Base-by-base conservation (phyloP, 2,329 filamentous ascomycete genomes). In the Aspergillus texensis region DNA sequence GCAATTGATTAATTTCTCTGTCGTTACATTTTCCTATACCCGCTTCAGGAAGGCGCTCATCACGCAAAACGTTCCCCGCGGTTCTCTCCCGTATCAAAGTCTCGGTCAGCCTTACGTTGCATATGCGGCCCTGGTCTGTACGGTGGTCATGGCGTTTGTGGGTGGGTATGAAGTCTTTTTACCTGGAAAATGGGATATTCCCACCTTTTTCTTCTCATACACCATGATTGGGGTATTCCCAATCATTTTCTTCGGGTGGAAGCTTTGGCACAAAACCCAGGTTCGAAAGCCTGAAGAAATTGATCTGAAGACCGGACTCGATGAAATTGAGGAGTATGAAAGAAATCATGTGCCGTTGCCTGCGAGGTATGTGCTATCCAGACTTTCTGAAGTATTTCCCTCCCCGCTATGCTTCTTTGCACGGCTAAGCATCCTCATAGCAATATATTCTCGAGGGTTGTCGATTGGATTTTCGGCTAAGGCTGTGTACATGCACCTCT, bases 161-260 rank as follows among this genome's bases (percentile, higher is more conserved):
- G 87, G 89, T 10, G 91, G 91, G 0, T 94, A 93, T 66, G 85
- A 88, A 0, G 90, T 94, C 1, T 95, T 94, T 70, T 74, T 94
- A 53, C 88, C 89, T 0, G 83, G 82, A 3, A 83, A 84, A 5
- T 94, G 90, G 91, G 83, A 87, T 63, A 73, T 90, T 0, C 84
- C 89, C 8, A 87, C 85, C 8, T 95, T 94, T 74, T 76, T 94
- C 32, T 92, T 93, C 76, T 90, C 88, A 77, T 94, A 94, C 75
- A 87, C 88, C 56, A 92, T 92, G 84, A 85, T 94, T 57, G 85
- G 85, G 6, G 78, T 93, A 2, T 92, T 91, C 72, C 91, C 90
- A 0, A 67, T 88, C 0, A 78, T 94, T 2, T 94, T 86, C 73
- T 48, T 89, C 3, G 86, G 85, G 6, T 94, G 90, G 88, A 95